Conservation (phyloP, 108 stramenopile genomes). For the Nitzschia palea region DNA sequence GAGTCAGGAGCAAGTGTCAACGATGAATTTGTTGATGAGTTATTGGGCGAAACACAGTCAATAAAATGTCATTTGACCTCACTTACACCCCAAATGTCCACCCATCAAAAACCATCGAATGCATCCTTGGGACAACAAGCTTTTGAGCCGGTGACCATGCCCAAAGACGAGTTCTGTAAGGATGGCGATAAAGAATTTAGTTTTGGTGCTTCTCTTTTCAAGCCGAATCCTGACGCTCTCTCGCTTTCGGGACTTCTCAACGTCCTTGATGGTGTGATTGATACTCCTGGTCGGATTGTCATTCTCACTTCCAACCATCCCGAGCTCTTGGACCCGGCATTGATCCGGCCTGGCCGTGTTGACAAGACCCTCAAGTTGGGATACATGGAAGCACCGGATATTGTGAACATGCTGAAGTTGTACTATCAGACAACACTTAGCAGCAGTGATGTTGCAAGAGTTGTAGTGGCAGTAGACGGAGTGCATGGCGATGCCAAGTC, state of each 20-base stretch:
- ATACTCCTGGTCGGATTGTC: conserved; percentile 76
- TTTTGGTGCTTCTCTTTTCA: conserved; percentile 25
- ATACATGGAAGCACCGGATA: conserved; percentile 44
- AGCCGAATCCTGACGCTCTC: conserved; percentile 45
- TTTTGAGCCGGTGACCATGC: no score
- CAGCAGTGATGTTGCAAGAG: conserved; percentile 7
- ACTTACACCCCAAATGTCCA: background rate
- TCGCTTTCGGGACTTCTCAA: conserved; percentile 68
- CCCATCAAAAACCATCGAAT: background rate
- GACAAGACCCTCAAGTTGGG: conserved; percentile 62
- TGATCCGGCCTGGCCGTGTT: conserved; percentile 82
- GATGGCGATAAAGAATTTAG: no score
- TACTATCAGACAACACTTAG: conserved; percentile 54
- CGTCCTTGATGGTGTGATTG: conserved; percentile 83
- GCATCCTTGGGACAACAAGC: no score
- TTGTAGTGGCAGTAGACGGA: conserved; percentile 12
- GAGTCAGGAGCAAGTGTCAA: conserved; percentile 37
- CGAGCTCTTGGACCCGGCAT: conserved; percentile 76
- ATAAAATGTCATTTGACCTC: background rate
- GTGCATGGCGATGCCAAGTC: background rate
- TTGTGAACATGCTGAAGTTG: conserved; percentile 56
- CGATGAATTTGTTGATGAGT: conserved; percentile 38
- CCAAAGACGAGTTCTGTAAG: no score
- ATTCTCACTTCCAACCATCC: conserved; percentile 86
- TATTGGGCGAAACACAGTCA: conserved; percentile 24